Evolutionary conservation across 2,329 filamentous ascomycete species (phyloP).

Genomic region (Westerdykella ornata): DNA sequence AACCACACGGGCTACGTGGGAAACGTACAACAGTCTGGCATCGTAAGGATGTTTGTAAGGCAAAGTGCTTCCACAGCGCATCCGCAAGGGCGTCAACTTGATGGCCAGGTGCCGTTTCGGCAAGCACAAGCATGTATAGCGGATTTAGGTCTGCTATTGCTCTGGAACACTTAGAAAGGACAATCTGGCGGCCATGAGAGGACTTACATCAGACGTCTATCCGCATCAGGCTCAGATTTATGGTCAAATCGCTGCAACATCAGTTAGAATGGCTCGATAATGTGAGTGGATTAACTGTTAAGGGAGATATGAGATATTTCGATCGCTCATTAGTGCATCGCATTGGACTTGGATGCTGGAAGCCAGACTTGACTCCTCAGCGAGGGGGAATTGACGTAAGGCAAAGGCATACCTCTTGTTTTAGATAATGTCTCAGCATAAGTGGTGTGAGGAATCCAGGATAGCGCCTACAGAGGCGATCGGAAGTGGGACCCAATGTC

Average conservation of each 20-base stretch:
- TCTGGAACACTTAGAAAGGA: conserved; percentile 1
- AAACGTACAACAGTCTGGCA: conserved; percentile 8
- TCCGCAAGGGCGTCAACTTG: conserved; percentile 6
- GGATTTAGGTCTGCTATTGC: conserved; percentile 6
- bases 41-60: conserved; percentile 6
- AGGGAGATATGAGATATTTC: background rate
- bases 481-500: too few relatives aligned
- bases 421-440: too few relatives aligned
- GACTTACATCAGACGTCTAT: background rate
- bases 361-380: background rate
- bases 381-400: too few relatives aligned
- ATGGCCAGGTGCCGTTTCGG: conserved; percentile 5
- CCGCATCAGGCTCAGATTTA: too few relatives aligned
- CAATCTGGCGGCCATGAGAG: background rate
- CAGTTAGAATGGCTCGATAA: background rate
- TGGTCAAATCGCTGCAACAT: too few relatives aligned
- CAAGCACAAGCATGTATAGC: conserved; percentile 5
- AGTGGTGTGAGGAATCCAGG: too few relatives aligned
- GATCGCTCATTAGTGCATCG: conserved; percentile 1
- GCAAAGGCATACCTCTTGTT: too few relatives aligned
- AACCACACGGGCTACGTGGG: background rate
- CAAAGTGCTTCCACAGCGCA: conserved; percentile 11
- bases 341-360: too few relatives aligned
- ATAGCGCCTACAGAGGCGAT: too few relatives aligned
- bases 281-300: conserved; percentile 2